Base-by-base conservation (phyloP, 495 filamentous ascomycete species). In the Xylaria castorea region DNA sequence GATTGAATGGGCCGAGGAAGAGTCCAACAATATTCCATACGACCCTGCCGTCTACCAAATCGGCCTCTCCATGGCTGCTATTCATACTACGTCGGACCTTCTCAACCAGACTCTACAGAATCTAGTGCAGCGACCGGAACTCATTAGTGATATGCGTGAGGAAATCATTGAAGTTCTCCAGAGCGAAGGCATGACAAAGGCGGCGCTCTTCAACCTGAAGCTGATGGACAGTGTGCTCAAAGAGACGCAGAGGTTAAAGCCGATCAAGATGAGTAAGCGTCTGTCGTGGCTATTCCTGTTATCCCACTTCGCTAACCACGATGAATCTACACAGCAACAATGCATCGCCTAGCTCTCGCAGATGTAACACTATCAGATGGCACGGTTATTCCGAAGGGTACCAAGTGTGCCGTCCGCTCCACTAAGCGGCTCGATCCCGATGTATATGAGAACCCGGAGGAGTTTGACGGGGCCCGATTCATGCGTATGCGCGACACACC, bases 381-480 rank as follows among this genome's bases (percentile, higher is more conserved):
- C 73, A 73, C 84, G 76, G 74, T 85, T 76, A 70, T 90, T 77
- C 66, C 87, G 80, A 79, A 89, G 85, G 67, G 87, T 36, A 79
- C 76, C 44, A 77, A 58, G 14, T 77, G 85, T 30, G 73, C 70
- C 7, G 80, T 88, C 11, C 82, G 82, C 2, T 53, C 73, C 12
- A 71, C 64, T 4, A 65, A 66, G 14, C 78, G 80, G 73, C 77
- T 74, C 62, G 84, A 89, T 70, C 78, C 84, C 18, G n/a, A 64
- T 1, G 65, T 86, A 57, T 87, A 88, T 72, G 78, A 81, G 5
- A 74, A 84, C 42, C 79, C 87, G 9, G 73, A 80, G 2, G 73
- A 71, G 30, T 89, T 81, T 78, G 85, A 89, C 73, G 83, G 81
- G 20, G 80, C 80, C 51, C 85, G 87, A 11, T 89, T 87, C 74